Conservation (phyloP, 805 yeast species). For the Schwanniomyces vanrijiae region DNA sequence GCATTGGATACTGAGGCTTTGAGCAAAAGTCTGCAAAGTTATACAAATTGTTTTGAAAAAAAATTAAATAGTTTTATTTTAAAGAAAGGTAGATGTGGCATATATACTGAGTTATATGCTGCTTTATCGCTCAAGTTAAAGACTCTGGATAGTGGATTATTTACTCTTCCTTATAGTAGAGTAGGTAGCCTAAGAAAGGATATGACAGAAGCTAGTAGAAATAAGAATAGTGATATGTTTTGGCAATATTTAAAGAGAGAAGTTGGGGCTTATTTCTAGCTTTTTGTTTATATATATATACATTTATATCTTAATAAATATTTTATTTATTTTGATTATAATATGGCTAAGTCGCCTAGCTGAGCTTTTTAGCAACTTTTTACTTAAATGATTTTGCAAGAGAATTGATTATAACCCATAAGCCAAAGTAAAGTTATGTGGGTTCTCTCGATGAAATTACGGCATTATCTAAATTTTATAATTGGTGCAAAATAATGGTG, state of each 20-base stretch:
- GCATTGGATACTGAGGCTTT: constrained; percentile 44
- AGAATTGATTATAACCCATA: too few species aligned
- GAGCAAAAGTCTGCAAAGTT: constrained; percentile 32
- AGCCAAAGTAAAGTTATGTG: too few species aligned
- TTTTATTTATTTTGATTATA: too few species aligned
- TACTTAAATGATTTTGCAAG: too few species aligned
- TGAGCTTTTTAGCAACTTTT: too few species aligned
- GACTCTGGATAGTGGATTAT: constrained; percentile 27
- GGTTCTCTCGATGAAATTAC: too few species aligned
- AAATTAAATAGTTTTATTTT: constrained; percentile 14
- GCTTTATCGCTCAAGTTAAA: constrained; percentile 40
- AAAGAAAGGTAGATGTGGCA: constrained; percentile 31
- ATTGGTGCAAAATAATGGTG: too few species aligned
- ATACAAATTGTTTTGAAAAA: constrained; percentile 10
- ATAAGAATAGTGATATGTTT: constrained; percentile 32
- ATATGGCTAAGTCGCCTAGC: too few species aligned
- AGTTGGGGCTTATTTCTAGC: neutral
- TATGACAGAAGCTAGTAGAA: constrained; percentile 26
- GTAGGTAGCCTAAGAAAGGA: constrained; percentile 32
- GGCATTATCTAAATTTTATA: too few species aligned
- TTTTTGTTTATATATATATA: too few species aligned
- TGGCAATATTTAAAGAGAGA: constrained; percentile 34
- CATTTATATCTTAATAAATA: too few species aligned
- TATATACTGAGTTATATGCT: constrained; percentile 44
- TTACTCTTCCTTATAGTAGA: constrained; percentile 39